Evolutionary conservation across 2,329 filamentous ascomycete species (phyloP).

Genomic region (Curvularia sp.): DNA sequence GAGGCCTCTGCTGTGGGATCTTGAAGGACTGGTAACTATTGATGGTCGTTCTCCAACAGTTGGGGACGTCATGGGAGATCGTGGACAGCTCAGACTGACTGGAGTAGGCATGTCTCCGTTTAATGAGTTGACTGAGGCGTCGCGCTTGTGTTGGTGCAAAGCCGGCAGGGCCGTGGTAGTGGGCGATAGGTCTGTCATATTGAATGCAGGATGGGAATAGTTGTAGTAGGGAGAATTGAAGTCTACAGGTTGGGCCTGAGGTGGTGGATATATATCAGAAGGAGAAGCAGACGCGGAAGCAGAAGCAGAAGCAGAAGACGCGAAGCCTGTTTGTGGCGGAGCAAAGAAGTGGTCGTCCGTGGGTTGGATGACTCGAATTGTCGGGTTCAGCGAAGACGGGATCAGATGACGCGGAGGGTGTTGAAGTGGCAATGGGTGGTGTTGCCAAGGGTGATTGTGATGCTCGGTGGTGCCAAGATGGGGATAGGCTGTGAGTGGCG

Average conservation of each 20-base stretch:
- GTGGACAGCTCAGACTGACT: conserved; percentile 41
- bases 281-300: conserved; percentile 19
- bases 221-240: conserved; percentile 32
- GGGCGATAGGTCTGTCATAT: conserved; percentile 37
- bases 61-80: conserved; percentile 43
- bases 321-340: conserved; percentile 46
- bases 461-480: conserved; percentile 37
- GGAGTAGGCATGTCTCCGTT: conserved; percentile 46
- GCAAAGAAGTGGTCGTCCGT: conserved; percentile 37
- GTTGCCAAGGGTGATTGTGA: conserved; percentile 40
- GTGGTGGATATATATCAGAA: conserved; percentile 42
- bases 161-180: conserved; percentile 34
- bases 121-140: conserved; percentile 38
- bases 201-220: conserved; percentile 21
- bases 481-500: conserved; percentile 41
- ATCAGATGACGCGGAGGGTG: conserved; percentile 47
- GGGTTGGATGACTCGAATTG: conserved; percentile 43
- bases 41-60: conserved; percentile 30
- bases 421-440: conserved; percentile 31
- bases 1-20: conserved; percentile 25
- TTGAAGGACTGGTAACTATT: conserved; percentile 32
- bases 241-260: conserved; percentile 42
- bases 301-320: conserved; percentile 27
- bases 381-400: conserved; percentile 32
- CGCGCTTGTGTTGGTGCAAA: conserved; percentile 44